These are phyloP conservation scores for Backusella circina DNA, from an alignment of 192 early-diverging fungal genomes.

Conservation along the genomic window DNA sequence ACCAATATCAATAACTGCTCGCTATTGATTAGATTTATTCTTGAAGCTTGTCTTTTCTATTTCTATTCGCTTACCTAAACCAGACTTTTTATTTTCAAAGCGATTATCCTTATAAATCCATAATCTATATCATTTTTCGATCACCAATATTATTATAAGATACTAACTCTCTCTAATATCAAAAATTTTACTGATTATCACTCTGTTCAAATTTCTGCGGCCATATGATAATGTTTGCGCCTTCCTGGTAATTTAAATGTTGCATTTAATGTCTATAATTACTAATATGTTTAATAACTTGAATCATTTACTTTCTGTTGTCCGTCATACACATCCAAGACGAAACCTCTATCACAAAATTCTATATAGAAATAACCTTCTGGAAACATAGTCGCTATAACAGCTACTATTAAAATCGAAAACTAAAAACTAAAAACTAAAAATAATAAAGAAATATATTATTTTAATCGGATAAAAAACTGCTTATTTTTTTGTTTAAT, in stretches of 20 bases:
- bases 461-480: background rate
- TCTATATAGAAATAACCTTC: constrained; percentile 27
- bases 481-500: background rate
- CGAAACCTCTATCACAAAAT: constrained; percentile 25
- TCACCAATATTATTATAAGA: background rate
- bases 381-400: background rate
- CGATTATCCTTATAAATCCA: constrained; percentile 29
- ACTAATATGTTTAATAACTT: background rate
- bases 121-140: background rate
- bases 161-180: background rate
- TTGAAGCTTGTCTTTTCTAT: background rate
- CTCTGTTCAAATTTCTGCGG: constrained; percentile 36
- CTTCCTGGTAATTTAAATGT: constrained; percentile 12
- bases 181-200: constrained; percentile 30
- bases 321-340: constrained; percentile 31
- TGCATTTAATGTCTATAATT: background rate
- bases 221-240: constrained; percentile 33
- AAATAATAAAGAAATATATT: background rate
- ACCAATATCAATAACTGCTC: constrained; percentile 19
- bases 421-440: background rate
- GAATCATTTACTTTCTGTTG: constrained; percentile 20
- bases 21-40: background rate
- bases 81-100: constrained; percentile 32
- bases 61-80: constrained; percentile 15
- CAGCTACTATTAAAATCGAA: background rate